Conservation (phyloP, 805 yeast species). For the Nakazawaea siamensis region DNA sequence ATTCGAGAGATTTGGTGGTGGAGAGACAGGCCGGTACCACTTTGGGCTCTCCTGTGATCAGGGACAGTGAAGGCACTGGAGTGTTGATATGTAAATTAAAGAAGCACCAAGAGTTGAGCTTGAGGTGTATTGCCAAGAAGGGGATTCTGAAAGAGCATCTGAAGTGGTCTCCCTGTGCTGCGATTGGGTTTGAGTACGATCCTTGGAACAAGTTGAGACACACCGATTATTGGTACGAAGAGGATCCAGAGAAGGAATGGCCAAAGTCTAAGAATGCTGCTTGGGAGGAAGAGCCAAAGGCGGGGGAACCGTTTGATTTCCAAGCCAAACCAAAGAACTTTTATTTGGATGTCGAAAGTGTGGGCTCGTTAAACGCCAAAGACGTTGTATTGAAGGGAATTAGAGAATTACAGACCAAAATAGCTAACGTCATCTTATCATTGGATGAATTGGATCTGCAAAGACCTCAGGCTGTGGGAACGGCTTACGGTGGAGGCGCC, state of each 20-base stretch:
- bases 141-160: constrained; percentile 98
- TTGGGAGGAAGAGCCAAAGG: constrained; percentile 92
- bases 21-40: constrained; percentile 19
- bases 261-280: constrained; percentile 82
- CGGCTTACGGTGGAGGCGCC: constrained; percentile 29
- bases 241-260: constrained; percentile 85
- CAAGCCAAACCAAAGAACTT: constrained; percentile 73
- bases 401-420: constrained; percentile 77
- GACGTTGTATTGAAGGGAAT: constrained; percentile 85
- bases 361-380: constrained; percentile 82
- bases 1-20: constrained; percentile 69
- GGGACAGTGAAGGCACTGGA: constrained; percentile 72
- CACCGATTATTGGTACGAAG: constrained; percentile 96
- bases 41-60: constrained; percentile 80
- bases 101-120: constrained; percentile 82
- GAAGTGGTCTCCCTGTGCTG: constrained; percentile 96
- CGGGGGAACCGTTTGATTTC: constrained; percentile 81
- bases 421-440: constrained; percentile 80
- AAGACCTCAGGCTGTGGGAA: constrained; percentile 33
- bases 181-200: constrained; percentile 93
- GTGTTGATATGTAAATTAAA: constrained; percentile 86
- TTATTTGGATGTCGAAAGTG: constrained; percentile 87
- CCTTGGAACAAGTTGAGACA: constrained; percentile 98
- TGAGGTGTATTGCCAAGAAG: constrained; percentile 93
- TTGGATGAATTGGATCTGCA: constrained; percentile 37